Conservation (phyloP, 2,329 filamentous ascomycete species). For the Pseudocercospora macadamiae region DNA sequence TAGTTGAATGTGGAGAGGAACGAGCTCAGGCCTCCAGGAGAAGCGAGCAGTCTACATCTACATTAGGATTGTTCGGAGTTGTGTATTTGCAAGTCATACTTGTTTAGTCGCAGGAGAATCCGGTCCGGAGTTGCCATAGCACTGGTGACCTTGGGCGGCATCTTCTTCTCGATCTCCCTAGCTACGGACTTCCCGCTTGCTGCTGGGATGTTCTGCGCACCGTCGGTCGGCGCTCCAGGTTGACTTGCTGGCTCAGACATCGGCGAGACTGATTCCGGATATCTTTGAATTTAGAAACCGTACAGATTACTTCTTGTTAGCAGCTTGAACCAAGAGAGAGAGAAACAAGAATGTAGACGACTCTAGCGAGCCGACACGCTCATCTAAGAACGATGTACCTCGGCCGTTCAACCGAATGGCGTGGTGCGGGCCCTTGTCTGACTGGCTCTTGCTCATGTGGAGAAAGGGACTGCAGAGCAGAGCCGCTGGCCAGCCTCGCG, state of each 20-base stretch:
- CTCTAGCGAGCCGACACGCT: not conserved
- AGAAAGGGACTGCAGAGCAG: no score
- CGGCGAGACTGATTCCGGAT: not conserved
- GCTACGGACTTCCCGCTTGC: conserved; percentile 37
- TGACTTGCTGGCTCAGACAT: conserved; percentile 45
- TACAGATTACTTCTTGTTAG: not conserved
- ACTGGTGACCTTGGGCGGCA: conserved; percentile 33
- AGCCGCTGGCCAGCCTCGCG: not conserved
- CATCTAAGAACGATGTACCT: conserved; percentile 9
- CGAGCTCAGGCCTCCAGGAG: conserved; percentile 48
- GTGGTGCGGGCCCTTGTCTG: not conserved
- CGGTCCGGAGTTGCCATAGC: conserved; percentile 41
- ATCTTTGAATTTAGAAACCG: not conserved
- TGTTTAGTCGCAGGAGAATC: conserved; percentile 48
- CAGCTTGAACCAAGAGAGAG: no score
- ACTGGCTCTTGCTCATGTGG: not conserved
- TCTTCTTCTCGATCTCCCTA: conserved; percentile 33
- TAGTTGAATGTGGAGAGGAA: conserved; percentile 54
- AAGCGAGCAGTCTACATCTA: conserved; percentile 44
- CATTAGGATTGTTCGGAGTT: conserved; percentile 2
- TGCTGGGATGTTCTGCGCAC: conserved; percentile 36
- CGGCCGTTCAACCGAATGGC: conserved; percentile 18
- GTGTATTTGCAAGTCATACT: conserved; percentile 35
- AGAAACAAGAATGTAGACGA: not conserved
- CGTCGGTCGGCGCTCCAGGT: conserved; percentile 41